Evolutionary conservation across 2,329 filamentous ascomycete genomes (phyloP).

Genomic region (Aspergillus proliferans): DNA sequence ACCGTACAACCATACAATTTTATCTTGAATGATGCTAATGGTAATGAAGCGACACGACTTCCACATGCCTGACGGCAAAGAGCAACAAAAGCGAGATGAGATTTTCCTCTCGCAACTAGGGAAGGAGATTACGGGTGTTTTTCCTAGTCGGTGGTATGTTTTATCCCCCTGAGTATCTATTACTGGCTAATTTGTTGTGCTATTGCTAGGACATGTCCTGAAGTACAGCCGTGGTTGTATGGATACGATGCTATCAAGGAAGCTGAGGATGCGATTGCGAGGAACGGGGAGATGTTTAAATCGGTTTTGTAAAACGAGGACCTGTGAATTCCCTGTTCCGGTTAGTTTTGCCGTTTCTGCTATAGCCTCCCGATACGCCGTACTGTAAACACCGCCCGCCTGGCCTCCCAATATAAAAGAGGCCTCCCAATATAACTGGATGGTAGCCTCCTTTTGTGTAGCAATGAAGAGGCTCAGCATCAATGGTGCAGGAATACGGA

Average conservation of each 20-base stretch:
- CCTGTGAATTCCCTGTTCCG: background rate
- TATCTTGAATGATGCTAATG: background rate
- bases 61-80: constrained; percentile 50
- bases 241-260: constrained; percentile 58
- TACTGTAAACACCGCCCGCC: background rate
- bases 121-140: constrained; percentile 47
- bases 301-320: background rate
- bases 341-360: background rate
- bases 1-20: background rate
- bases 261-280: constrained; percentile 38
- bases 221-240: constrained; percentile 59
- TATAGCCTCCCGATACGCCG: background rate
- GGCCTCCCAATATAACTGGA: constrained; percentile 27
- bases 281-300: constrained; percentile 17
- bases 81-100: constrained; percentile 53
- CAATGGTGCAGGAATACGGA: constrained; percentile 6
- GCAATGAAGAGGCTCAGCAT: constrained; percentile 18
- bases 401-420: too few relatives aligned
- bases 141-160: constrained; percentile 54
- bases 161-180: background rate
- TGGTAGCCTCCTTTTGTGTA: constrained; percentile 28
- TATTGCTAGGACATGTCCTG: constrained; percentile 48
- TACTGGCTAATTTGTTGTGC: background rate
- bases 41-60: constrained; percentile 43
- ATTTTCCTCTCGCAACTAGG: constrained; percentile 53